Conservation (phyloP, 208 protist genomes). For the Trypanosoma platydactyli region DNA sequence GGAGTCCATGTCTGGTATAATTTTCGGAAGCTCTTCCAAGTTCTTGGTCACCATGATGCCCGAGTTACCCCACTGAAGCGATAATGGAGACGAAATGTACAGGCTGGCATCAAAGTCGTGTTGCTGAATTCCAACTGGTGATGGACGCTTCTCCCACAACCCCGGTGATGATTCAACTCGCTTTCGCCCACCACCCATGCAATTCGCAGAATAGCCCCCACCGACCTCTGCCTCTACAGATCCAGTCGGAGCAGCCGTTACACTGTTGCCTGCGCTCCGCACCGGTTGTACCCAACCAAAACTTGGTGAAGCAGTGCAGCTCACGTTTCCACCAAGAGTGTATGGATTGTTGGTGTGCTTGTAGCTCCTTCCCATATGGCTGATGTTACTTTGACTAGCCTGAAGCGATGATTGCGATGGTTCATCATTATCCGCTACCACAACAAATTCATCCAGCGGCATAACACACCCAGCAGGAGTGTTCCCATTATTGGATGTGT, state of each 20-base stretch:
- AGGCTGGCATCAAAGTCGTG: slow-evolving; percentile 35
- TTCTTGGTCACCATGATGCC: slow-evolving; percentile 25
- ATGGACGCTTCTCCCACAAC: background rate
- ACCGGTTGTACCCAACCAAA: slow-evolving; percentile 37
- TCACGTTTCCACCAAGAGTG: slow-evolving; percentile 9
- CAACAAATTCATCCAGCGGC: slow-evolving; percentile 17
- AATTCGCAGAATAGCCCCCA: background rate
- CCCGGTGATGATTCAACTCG: slow-evolving; percentile 4
- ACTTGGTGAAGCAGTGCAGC: slow-evolving; percentile 18
- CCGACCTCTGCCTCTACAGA: background rate
- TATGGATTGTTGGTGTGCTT: slow-evolving; percentile 30
- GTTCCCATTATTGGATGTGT: background rate
- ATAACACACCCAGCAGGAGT: slow-evolving; percentile 1
- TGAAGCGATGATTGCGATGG: slow-evolving; percentile 26
- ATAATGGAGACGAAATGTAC: slow-evolving; percentile 34
- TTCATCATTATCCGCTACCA: slow-evolving; percentile 16
- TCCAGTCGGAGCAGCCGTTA: slow-evolving; percentile 3
- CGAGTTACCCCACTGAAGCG: slow-evolving; percentile 37
- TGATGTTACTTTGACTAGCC: slow-evolving; percentile 29
- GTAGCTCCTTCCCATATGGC: slow-evolving; percentile 15
- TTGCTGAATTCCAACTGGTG: background rate
- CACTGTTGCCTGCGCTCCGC: slow-evolving; percentile 28
- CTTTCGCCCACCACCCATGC: background rate
- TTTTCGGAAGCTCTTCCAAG: slow-evolving; percentile 13
- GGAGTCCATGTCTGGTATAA: background rate